A percentile compares a stretch with the other conserved stretches of the same genome.
These are phyloP conservation scores for Pseudohalonectria lignicola DNA, from an alignment of 2,329 filamentous ascomycete species.

Conservation along the genomic window DNA sequence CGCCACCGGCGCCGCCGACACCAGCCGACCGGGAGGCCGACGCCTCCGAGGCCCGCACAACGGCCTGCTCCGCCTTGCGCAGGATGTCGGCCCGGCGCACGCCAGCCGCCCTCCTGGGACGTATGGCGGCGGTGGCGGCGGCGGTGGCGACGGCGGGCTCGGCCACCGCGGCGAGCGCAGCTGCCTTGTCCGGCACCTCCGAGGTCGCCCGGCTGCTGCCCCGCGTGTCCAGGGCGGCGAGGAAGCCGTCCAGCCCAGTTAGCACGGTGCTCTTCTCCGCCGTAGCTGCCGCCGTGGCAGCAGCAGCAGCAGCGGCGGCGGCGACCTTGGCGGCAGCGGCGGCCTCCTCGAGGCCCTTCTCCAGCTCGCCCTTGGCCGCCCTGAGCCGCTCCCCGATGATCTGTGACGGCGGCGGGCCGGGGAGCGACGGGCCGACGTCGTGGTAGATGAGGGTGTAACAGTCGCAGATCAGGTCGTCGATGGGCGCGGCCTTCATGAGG, in stretches of 20 bases:
- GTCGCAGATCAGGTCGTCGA: slow-evolving; percentile 91
- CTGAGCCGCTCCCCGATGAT: slow-evolving; percentile 32
- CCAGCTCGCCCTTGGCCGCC: slow-evolving; percentile 25
- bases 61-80: slow-evolving; percentile 49
- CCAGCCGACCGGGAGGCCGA: slow-evolving; percentile 13
- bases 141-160: slow-evolving; percentile 21
- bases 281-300: slow-evolving; percentile 9
- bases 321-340: slow-evolving; percentile 7
- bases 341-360: slow-evolving; percentile 17
- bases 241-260: slow-evolving; percentile 7
- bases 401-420: slow-evolving; percentile 33
- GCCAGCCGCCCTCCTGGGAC: slow-evolving; percentile 28
- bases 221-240: slow-evolving; percentile 2
- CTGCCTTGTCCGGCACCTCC: slow-evolving; percentile 13
- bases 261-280: slow-evolving; percentile 18
- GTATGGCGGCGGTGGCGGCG: slow-evolving; percentile 19
- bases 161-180: slow-evolving; percentile 21
- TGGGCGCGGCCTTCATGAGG: slow-evolving; percentile 72
- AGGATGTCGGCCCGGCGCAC: slow-evolving; percentile 47
- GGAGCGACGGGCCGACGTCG: slow-evolving; percentile 50
- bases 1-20: neutral
- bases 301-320: slow-evolving; percentile 8
- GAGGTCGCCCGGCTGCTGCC: slow-evolving; percentile 8
- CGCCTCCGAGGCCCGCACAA: slow-evolving; percentile 37
- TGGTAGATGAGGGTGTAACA: slow-evolving; percentile 71